These are phyloP conservation scores for Metarhizium humberi DNA, from an alignment of 2,329 filamentous ascomycete genomes.

Conservation along the genomic window DNA sequence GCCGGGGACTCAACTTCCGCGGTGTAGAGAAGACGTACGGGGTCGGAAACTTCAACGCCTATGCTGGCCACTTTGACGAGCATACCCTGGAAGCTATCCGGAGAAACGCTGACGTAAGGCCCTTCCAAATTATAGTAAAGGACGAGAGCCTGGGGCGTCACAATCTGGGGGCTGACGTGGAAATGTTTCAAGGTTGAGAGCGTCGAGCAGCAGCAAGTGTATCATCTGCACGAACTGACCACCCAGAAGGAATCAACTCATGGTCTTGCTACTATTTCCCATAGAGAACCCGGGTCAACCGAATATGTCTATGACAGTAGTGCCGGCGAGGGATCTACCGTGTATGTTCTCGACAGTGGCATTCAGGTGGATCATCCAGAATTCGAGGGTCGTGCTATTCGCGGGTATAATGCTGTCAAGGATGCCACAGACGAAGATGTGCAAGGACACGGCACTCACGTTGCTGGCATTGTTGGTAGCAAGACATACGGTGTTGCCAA, in stretches of 20 bases:
- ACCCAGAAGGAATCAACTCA: conserved; percentile 29
- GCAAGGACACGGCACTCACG: conserved; percentile 38
- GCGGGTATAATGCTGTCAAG: conserved; percentile 26
- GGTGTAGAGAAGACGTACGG: conserved; percentile 21
- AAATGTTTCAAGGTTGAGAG: conserved; percentile 18
- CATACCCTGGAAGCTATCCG: conserved; percentile 31
- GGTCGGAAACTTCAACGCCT: conserved; percentile 28
- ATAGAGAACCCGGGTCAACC: conserved; percentile 21
- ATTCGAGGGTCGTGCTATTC: conserved; percentile 32
- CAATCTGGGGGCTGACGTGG: background rate
- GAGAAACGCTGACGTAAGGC: conserved; percentile 27
- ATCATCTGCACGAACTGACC: conserved; percentile 13
- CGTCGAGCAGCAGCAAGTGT: conserved; percentile 22
- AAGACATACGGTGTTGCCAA: conserved; percentile 37
- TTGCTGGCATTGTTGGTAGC: conserved; percentile 35
- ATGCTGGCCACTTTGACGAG: conserved; percentile 32
- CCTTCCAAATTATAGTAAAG: background rate
- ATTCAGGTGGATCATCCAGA: conserved; percentile 36
- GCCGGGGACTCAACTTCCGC: conserved; percentile 23
- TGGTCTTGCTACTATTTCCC: conserved; percentile 37
- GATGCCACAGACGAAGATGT: conserved; percentile 21
- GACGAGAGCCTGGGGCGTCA: too few relatives aligned
- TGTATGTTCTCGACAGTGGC: conserved; percentile 48
- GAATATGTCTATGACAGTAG: conserved; percentile 32
- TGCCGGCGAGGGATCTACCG: conserved; percentile 31